Evolutionary conservation across 2,329 filamentous ascomycete species (phyloP).

Genomic region (Penicillium sp.): DNA sequence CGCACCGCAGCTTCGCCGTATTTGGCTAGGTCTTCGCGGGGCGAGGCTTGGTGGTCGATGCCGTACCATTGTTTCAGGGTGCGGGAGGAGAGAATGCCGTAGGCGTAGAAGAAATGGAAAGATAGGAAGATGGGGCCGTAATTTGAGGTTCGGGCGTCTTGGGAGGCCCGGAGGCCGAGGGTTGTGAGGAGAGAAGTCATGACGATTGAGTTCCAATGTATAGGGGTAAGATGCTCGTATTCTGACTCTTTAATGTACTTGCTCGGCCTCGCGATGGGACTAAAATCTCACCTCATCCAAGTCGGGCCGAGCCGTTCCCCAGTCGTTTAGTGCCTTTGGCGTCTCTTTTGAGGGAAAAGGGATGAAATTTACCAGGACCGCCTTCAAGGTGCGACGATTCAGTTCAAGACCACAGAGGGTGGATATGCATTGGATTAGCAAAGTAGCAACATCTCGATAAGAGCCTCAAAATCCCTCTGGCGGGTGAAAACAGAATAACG

Average conservation of each 20-base stretch:
- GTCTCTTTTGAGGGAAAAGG: too few relatives aligned
- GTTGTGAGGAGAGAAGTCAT: conserved; percentile 35
- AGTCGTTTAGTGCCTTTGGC: too few relatives aligned
- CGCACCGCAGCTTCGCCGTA: conserved; percentile 39
- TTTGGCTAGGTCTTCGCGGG: conserved; percentile 40
- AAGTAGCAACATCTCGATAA: not conserved
- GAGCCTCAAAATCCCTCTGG: not conserved
- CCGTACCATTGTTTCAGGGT: conserved; percentile 9
- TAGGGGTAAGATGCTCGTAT: not conserved
- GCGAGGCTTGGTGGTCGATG: conserved; percentile 43
- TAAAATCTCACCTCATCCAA: not conserved
- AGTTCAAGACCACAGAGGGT: not conserved
- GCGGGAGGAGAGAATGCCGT: conserved; percentile 17
- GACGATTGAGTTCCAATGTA: not conserved
- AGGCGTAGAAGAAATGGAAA: too few relatives aligned
- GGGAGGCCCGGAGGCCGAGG: conserved; percentile 25
- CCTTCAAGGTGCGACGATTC: too few relatives aligned
- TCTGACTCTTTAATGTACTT: not conserved
- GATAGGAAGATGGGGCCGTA: conserved; percentile 34
- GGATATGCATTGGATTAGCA: not conserved
- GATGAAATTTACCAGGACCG: too few relatives aligned
- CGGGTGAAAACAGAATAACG: not conserved
- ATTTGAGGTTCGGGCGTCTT: conserved; percentile 22
- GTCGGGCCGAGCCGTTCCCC: not conserved
- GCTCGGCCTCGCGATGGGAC: not conserved